A percentile compares a stretch with the other conserved stretches of the same genome.
These are phyloP conservation scores for Ganoderma lingzhi DNA, from an alignment of 1,284 basidiomycete species.

Conservation along the genomic window DNA sequence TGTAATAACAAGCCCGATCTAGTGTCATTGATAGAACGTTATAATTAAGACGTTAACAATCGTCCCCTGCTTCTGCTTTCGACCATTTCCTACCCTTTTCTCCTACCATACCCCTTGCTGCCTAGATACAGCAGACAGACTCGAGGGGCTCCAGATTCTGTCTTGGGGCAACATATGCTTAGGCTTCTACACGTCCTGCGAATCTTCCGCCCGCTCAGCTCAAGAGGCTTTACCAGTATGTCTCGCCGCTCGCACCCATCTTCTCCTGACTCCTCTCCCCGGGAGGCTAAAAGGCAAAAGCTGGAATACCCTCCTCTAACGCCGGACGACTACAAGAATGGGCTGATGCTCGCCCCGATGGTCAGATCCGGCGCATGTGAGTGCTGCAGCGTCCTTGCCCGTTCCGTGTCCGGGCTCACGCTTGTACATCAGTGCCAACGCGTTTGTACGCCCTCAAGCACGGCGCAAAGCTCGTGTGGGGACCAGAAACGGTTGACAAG, in stretches of 20 bases:
- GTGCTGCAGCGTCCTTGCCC: constrained; percentile 43
- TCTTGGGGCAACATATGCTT: constrained; percentile 1
- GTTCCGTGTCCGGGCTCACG: constrained; percentile 16
- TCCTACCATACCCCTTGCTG: neutral
- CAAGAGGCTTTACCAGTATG: constrained; percentile 45
- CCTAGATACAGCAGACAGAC: neutral
- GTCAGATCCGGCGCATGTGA: constrained; percentile 89
- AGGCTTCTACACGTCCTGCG: neutral
- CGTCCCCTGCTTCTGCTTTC: too few relatives aligned
- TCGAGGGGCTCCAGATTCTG: neutral
- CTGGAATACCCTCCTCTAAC: constrained; percentile 59
- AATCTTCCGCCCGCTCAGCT: neutral
- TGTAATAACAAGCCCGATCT: too few relatives aligned
- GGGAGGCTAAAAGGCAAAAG: constrained; percentile 62
- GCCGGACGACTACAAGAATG: constrained; percentile 77
- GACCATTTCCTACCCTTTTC: neutral
- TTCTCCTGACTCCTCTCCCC: constrained; percentile 52
- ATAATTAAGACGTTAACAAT: too few relatives aligned
- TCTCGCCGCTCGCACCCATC: constrained; percentile 60
- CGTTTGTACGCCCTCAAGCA: constrained; percentile 91
- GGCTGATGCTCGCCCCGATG: constrained; percentile 93
- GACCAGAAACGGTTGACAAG: constrained; percentile 96
- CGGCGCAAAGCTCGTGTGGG: constrained; percentile 96
- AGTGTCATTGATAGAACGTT: too few relatives aligned
- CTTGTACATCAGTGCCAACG: constrained; percentile 69